Evolutionary conservation across 768 basidiomycete species (phyloP).

Genomic region (Suillus paluster): DNA sequence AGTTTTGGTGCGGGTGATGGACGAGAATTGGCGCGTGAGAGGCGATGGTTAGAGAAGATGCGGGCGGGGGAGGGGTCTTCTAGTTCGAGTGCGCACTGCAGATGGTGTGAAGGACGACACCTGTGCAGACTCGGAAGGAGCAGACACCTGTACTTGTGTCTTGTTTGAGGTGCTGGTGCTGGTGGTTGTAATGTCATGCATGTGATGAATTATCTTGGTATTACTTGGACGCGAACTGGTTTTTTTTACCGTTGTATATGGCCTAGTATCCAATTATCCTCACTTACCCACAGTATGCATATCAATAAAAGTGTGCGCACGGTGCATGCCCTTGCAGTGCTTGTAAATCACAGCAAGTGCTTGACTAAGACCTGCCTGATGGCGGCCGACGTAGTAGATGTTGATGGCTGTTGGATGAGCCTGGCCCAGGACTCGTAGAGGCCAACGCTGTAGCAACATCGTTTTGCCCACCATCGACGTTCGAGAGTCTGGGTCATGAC

Average conservation of each 20-base stretch:
- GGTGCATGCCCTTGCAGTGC: no score
- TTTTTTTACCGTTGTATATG: no score
- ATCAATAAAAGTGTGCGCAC: no score
- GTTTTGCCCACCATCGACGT: background rate
- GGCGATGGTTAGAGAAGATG: conserved; percentile 31
- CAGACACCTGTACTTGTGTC: background rate
- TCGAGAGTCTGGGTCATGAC: background rate
- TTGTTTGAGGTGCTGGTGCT: background rate
- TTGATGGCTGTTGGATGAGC: background rate
- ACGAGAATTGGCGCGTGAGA: conserved; percentile 15
- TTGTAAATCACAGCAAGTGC: no score
- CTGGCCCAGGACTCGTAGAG: background rate
- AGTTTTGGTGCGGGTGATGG: conserved; percentile 32
- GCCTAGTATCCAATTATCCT: no score
- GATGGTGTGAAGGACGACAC: background rate
- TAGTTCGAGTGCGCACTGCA: background rate
- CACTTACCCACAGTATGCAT: no score
- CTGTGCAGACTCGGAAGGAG: no score
- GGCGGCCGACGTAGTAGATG: background rate
- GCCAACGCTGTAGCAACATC: background rate
- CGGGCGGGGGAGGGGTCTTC: background rate
- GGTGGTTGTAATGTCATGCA: no score
- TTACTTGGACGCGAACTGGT: no score
- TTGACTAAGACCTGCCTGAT: background rate
- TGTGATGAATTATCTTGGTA: no score